phyloP scores from a whole-genome alignment of 805 yeast species.

The Nakazawaea ambrosiae region DNA sequence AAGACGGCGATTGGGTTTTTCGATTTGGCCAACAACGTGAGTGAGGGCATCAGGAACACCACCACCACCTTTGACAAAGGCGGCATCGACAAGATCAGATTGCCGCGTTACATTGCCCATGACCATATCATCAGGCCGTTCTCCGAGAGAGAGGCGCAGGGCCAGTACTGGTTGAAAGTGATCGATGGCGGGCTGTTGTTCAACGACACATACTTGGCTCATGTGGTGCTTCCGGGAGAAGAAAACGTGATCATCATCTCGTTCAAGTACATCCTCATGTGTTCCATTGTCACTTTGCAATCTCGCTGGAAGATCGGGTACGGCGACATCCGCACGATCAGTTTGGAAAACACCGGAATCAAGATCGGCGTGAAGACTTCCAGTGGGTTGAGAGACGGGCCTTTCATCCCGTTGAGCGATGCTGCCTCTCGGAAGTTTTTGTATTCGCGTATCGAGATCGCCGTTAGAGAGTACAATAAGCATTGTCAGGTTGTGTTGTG shows the following conservation, averaged over 20 bases:
- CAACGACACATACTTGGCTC: slow-evolving; percentile 77
- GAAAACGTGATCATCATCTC: slow-evolving; percentile 75
- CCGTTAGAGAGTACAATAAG: slow-evolving; percentile 76
- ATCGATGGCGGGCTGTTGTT: slow-evolving; percentile 75
- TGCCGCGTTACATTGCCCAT: slow-evolving; percentile 69
- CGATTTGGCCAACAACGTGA: slow-evolving; percentile 85
- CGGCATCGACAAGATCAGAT: slow-evolving; percentile 68
- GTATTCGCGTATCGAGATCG: slow-evolving; percentile 67
- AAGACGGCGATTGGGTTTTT: slow-evolving; percentile 93
- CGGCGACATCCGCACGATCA: slow-evolving; percentile 59
- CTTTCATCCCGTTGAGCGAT: slow-evolving; percentile 77
- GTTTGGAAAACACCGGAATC: slow-evolving; percentile 76
- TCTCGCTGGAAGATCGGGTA: slow-evolving; percentile 69
- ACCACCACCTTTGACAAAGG: slow-evolving; percentile 84
- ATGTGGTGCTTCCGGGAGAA: slow-evolving; percentile 73
- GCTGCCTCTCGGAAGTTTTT: slow-evolving; percentile 53
- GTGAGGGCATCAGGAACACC: slow-evolving; percentile 90
- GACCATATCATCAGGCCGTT: slow-evolving; percentile 74
- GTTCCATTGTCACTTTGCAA: slow-evolving; percentile 52
- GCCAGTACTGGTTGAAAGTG: slow-evolving; percentile 85
- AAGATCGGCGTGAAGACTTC: slow-evolving; percentile 44
- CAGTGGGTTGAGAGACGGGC: slow-evolving; percentile 22
- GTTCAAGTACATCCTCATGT: slow-evolving; percentile 58
- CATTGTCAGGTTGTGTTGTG: slow-evolving; percentile 44
- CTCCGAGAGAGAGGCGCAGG: slow-evolving; percentile 80